Percentiles rank a stretch among this genome's conserved stretches.
phyloP scores from a whole-genome alignment of 2,329 filamentous ascomycete species.

The Claviceps fusiformis region DNA sequence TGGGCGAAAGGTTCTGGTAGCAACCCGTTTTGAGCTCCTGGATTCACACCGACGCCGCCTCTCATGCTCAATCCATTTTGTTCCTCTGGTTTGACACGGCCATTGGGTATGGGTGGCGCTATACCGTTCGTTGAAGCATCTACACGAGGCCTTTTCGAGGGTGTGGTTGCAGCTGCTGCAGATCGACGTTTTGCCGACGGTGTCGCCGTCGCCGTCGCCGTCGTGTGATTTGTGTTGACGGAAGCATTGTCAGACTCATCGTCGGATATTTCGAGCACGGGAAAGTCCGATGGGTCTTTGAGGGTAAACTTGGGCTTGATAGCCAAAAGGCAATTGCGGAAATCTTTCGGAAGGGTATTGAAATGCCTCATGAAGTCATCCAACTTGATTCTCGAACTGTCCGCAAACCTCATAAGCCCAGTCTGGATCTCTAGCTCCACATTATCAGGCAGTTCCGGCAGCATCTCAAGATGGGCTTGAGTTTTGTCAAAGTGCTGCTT shows the following conservation, averaged over 20 bases:
- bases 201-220: conserved; percentile 11
- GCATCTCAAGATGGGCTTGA: conserved; percentile 35
- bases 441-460: conserved; percentile 57
- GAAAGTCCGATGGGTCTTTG: conserved; percentile 22
- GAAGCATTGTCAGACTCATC: conserved; percentile 25
- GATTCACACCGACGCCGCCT: neutral
- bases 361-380: conserved; percentile 32
- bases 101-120: conserved; percentile 6
- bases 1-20: conserved; percentile 24
- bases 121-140: conserved; percentile 8
- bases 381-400: conserved; percentile 36
- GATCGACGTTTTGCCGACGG: conserved; percentile 17
- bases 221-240: conserved; percentile 7
- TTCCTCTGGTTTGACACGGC: conserved; percentile 26
- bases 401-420: conserved; percentile 44
- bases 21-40: conserved; percentile 5
- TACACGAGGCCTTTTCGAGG: conserved; percentile 20
- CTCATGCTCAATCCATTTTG: conserved; percentile 10
- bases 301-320: conserved; percentile 35
- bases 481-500: conserved; percentile 36
- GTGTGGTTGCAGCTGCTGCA: conserved; percentile 16
- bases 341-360: conserved; percentile 33
- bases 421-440: conserved; percentile 51
- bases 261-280: conserved; percentile 24
- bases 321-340: conserved; percentile 32